Evolutionary conservation across 2,329 filamentous ascomycete genomes (phyloP).

Genomic region (Claviceps purpurea): DNA sequence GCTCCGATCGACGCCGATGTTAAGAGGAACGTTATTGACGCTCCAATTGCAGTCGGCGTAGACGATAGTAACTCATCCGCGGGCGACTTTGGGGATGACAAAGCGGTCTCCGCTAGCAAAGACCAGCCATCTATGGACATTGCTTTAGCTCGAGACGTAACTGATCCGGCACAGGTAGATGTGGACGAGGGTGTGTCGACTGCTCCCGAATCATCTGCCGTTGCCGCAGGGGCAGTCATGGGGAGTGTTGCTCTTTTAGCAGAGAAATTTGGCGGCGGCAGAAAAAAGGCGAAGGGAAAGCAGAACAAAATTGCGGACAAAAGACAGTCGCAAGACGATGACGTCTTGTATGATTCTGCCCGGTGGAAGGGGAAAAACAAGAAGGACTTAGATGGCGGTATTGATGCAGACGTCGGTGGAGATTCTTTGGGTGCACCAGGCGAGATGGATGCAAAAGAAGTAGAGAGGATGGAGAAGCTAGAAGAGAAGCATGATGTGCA

Average conservation of each 20-base stretch:
- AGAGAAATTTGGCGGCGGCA: slow-evolving; percentile 20
- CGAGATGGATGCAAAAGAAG: slow-evolving; percentile 5
- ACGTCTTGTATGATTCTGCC: slow-evolving; percentile 30
- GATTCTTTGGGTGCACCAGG: slow-evolving; percentile 18
- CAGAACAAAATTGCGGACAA: slow-evolving; percentile 27
- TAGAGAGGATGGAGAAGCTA: slow-evolving; percentile 3
- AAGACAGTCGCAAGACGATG: slow-evolving; percentile 24
- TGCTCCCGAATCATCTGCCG: slow-evolving; percentile 14
- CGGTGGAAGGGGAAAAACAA: slow-evolving; percentile 31
- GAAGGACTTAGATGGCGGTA: slow-evolving; percentile 17
- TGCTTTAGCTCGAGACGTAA: neutral
- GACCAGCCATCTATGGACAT: neutral
- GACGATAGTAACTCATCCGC: neutral
- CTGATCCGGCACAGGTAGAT: neutral
- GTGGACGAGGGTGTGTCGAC: neutral
- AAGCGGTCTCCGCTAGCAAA: neutral
- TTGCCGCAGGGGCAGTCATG: slow-evolving; percentile 8
- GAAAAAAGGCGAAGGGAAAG: slow-evolving; percentile 11
- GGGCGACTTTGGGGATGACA: neutral
- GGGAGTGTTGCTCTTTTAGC: slow-evolving; percentile 22
- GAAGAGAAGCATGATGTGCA: neutral
- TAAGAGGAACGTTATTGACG: neutral
- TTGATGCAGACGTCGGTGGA: slow-evolving; percentile 8
- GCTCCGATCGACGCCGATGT: slow-evolving; percentile 1
- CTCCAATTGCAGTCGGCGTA: neutral